Percentiles rank a stretch among this genome's conserved stretches.
Evolutionary conservation across 2,329 filamentous ascomycete species (phyloP).

Genomic region (Raffaelea ambrosiae): DNA sequence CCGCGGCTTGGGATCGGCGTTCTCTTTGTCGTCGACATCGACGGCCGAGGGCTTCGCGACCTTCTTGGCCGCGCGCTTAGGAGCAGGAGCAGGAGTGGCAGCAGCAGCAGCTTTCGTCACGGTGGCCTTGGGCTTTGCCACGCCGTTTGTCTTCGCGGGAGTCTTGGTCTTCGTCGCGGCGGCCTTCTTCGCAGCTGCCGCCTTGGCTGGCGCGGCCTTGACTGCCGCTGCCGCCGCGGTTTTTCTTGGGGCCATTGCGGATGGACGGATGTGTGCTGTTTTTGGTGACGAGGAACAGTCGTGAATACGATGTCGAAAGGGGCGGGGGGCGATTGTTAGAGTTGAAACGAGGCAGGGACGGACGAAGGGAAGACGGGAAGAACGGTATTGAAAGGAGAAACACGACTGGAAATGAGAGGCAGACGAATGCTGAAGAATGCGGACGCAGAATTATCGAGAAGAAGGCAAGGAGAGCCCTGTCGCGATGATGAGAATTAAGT

Average conservation of each 20-base stretch:
- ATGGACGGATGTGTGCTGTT: too few relatives aligned
- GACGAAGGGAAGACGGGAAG: too few relatives aligned
- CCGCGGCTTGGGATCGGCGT: slow-evolving; percentile 11
- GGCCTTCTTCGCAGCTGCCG: neutral
- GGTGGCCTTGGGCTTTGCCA: slow-evolving; percentile 3
- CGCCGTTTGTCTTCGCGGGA: slow-evolving; percentile 1
- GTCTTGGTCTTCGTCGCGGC: neutral
- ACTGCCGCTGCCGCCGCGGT: too few relatives aligned
- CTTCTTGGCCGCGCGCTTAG: neutral
- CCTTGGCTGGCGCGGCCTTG: too few relatives aligned
- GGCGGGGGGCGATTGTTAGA: neutral
- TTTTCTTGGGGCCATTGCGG: slow-evolving; percentile 12
- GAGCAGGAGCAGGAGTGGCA: slow-evolving; percentile 1
- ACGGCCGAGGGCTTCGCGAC: neutral
- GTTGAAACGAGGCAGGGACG: too few relatives aligned
- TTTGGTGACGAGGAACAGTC: neutral
- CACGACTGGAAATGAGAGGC: too few relatives aligned
- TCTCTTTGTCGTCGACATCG: slow-evolving; percentile 8
- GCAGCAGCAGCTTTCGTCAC: slow-evolving; percentile 7
- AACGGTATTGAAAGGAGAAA: too few relatives aligned
- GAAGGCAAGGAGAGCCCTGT: too few relatives aligned
- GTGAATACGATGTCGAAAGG: neutral
- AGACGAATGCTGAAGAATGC: too few relatives aligned
- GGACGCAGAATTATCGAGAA: too few relatives aligned
- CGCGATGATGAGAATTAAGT: too few relatives aligned